Percentiles rank a stretch among this genome's conserved stretches.
Conservation (phyloP, 2,329 filamentous ascomycete genomes). For the Talaromyces sp. region DNA sequence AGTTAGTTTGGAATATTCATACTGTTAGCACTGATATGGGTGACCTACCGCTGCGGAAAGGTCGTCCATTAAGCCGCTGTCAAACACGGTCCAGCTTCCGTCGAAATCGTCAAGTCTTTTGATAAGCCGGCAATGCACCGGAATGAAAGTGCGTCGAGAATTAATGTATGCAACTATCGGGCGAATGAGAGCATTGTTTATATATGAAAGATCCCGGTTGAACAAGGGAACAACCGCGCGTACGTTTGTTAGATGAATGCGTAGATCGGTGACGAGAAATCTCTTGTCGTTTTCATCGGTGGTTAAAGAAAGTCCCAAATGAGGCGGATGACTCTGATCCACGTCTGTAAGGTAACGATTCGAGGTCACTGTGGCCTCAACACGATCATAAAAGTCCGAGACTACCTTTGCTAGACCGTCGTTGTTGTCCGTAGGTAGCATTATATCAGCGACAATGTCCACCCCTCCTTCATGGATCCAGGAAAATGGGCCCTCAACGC, state of each 20-base stretch:
- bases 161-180: slow-evolving; percentile 99
- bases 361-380: slow-evolving; percentile 85
- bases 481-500: slow-evolving; percentile 87
- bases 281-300: slow-evolving; percentile 56
- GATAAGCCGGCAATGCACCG: slow-evolving; percentile 88
- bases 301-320: slow-evolving; percentile 17
- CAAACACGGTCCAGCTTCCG: slow-evolving; percentile 89
- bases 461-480: slow-evolving; percentile 98
- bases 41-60: slow-evolving; percentile 68
- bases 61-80: slow-evolving; percentile 91
- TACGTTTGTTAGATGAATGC: slow-evolving; percentile 92
- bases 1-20: slow-evolving; percentile 7
- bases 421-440: slow-evolving; percentile 83
- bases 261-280: slow-evolving; percentile 87
- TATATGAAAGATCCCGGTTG: slow-evolving; percentile 84
- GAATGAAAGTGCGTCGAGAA: slow-evolving; percentile 88
- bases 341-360: slow-evolving; percentile 53
- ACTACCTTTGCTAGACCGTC: slow-evolving; percentile 90
- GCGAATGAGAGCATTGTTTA: slow-evolving; percentile 90
- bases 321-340: slow-evolving; percentile 15
- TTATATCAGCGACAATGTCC: slow-evolving; percentile 91
- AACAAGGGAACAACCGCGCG: slow-evolving; percentile 90
- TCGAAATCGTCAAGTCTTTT: slow-evolving; percentile 88
- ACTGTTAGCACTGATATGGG: background rate
- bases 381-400: slow-evolving; percentile 92